Base-by-base conservation (phyloP, 2,329 filamentous ascomycete species). In the Emergomyces pasteurianus region DNA sequence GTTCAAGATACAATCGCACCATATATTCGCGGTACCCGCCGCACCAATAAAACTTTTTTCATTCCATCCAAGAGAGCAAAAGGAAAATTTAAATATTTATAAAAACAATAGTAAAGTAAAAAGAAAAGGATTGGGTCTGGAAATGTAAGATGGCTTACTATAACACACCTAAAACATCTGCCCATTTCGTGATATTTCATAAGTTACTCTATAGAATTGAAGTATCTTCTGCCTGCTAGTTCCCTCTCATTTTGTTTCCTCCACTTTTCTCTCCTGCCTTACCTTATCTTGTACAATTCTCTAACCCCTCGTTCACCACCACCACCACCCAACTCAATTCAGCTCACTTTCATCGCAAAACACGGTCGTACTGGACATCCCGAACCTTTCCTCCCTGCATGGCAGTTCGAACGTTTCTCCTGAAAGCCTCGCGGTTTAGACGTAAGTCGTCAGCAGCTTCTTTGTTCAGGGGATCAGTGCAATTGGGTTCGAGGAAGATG, bases 391-490 rank as follows among this genome's bases (percentile, higher is more conserved):
- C 90, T 58, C 94, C 94, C 3, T 79, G 80, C 89, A 99, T 96
- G 7, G 90, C 83, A 26, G 81, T 82, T 69, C 89, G 83, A 46
- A 97, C 94, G 71, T 97, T 96, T 63, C 90, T 82, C 81, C 92
- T 94, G 78, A 99, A 99, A 36, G 81, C 84, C 59, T 97, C 94
- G 43, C 91, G 80, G 74, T 94, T 95, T 55, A 81, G 81, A 69
- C 92, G 86, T 67, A 99, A 79, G 71, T 97, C 94, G 63, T 96
- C 91, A 3, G 94, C 94, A 0, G 94, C 94, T 70, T 97, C 92
- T 80, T 99, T 96, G 77, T 99, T 99, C 63, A 99, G 79, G n/a
- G 94, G 94, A 72, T 99, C 94, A 56, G 89, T 92, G 10, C 94
- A 91, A 72, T 99, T 99, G 21, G 94, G 94, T 74, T 99, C 94